These are phyloP conservation scores for Lasiodiplodia hormozganensis DNA, from an alignment of 2,329 filamentous ascomycete genomes.

Conservation along the genomic window DNA sequence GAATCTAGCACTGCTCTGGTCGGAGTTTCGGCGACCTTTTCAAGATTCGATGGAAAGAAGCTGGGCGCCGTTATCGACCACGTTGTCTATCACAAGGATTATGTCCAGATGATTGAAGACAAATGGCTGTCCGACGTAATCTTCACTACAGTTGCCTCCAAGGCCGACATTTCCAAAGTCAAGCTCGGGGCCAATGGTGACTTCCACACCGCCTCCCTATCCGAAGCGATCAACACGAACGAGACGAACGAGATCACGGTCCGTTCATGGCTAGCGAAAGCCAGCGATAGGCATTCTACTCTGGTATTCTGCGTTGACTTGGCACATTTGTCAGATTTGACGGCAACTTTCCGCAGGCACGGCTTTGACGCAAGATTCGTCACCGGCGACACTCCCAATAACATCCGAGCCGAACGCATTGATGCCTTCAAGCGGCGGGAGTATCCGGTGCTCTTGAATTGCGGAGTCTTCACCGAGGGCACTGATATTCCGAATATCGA, in stretches of 20 bases:
- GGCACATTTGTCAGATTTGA: slow-evolving; percentile 77
- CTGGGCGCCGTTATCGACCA: slow-evolving; percentile 88
- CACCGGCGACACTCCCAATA: slow-evolving; percentile 78
- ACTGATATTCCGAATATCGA: slow-evolving; percentile 98
- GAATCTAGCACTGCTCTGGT: slow-evolving; percentile 65
- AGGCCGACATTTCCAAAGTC: slow-evolving; percentile 78
- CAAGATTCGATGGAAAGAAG: slow-evolving; percentile 81
- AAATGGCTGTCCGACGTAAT: slow-evolving; percentile 92
- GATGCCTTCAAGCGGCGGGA: slow-evolving; percentile 77
- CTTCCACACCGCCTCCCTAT: slow-evolving; percentile 80
- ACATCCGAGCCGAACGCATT: slow-evolving; percentile 72
- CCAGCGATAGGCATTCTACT: slow-evolving; percentile 77
- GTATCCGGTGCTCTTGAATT: slow-evolving; percentile 91
- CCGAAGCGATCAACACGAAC: slow-evolving; percentile 80
- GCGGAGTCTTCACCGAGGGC: slow-evolving; percentile 94
- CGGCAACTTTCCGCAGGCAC: slow-evolving; percentile 74
- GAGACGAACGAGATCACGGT: slow-evolving; percentile 84
- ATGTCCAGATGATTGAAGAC: slow-evolving; percentile 81
- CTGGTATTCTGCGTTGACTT: slow-evolving; percentile 95
- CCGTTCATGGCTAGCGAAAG: slow-evolving; percentile 83
- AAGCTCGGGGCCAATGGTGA: slow-evolving; percentile 71
- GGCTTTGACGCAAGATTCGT: slow-evolving; percentile 86
- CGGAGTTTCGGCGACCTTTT: slow-evolving; percentile 84
- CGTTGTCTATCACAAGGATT: slow-evolving; percentile 93
- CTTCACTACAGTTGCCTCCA: slow-evolving; percentile 89